These are phyloP conservation scores for Margaritispora aquatica DNA, from an alignment of 495 filamentous ascomycete genomes.

Conservation along the genomic window DNA sequence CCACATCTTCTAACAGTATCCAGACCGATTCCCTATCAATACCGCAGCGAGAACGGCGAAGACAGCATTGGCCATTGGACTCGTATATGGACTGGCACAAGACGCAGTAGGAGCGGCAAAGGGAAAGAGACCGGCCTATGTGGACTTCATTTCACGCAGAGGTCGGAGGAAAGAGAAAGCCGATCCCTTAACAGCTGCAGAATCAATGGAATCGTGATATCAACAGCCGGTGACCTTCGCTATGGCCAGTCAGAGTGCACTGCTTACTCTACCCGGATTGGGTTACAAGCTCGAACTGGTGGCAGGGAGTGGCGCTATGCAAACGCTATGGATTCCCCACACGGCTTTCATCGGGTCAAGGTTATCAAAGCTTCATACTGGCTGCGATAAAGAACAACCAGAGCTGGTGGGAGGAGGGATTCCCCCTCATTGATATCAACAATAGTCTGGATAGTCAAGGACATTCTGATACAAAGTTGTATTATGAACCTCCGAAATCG, in stretches of 20 bases:
- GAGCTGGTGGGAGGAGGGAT: background rate
- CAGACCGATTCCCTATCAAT: slow-evolving; percentile 74
- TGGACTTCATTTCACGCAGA: background rate
- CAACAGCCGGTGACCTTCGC: background rate
- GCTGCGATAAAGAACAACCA: slow-evolving; percentile 6
- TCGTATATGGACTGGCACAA: slow-evolving; percentile 75
- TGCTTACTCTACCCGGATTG: background rate
- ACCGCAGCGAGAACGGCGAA: slow-evolving; percentile 82
- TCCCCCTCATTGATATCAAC: slow-evolving; percentile 13
- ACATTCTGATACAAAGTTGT: background rate
- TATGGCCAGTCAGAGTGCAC: background rate
- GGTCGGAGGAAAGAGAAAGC: slow-evolving; percentile 3
- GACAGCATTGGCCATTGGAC: slow-evolving; percentile 68
- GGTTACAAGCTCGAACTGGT: background rate
- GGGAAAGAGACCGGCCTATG: background rate
- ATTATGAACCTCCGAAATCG: slow-evolving; percentile 15
- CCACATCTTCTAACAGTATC: background rate
- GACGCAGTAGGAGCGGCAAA: slow-evolving; percentile 50
- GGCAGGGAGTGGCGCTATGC: slow-evolving; percentile 1
- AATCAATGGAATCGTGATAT: slow-evolving; percentile 5
- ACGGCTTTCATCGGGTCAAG: slow-evolving; percentile 22
- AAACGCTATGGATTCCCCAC: background rate
- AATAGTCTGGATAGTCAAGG: background rate
- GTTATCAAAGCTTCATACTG: slow-evolving; percentile 10
- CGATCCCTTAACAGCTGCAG: slow-evolving; percentile 4